Evolutionary conservation across 345 rosid genomes (phyloP).

Genomic region (Eutrema yunnanense): DNA sequence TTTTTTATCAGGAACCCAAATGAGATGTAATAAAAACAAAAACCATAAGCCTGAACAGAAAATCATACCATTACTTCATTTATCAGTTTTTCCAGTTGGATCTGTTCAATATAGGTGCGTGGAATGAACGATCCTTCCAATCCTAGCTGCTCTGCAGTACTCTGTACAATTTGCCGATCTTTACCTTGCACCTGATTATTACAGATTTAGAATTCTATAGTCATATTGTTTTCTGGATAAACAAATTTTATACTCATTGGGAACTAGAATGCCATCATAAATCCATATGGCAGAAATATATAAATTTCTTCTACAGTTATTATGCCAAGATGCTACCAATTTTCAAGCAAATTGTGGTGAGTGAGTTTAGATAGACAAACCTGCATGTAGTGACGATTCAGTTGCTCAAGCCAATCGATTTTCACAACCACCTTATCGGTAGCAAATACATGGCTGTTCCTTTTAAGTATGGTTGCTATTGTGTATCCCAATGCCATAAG

Average conservation of each 20-base stretch:
- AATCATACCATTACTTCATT: conserved; percentile 77
- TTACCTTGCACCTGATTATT: conserved; percentile 88
- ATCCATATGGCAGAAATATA: neutral
- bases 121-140: conserved; percentile 77
- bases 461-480: conserved; percentile 89
- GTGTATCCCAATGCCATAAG: conserved; percentile 98
- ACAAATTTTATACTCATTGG: neutral
- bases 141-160: conserved; percentile 67
- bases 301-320: neutral
- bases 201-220: neutral
- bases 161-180: conserved; percentile 60
- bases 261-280: neutral
- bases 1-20: conserved; percentile 17
- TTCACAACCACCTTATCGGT: conserved; percentile 75
- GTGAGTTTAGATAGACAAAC: conserved; percentile 32
- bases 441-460: conserved; percentile 84
- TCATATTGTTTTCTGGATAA: neutral
- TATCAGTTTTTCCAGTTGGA: conserved; percentile 81
- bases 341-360: neutral
- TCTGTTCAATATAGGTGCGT: conserved; percentile 86
- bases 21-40: neutral
- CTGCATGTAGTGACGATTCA: conserved; percentile 88
- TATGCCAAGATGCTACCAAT: neutral
- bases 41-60: neutral
- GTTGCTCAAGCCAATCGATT: conserved; percentile 93